phyloP scores from a whole-genome alignment of 129 eudicot genomes.

The Ambrosia trifida region DNA sequence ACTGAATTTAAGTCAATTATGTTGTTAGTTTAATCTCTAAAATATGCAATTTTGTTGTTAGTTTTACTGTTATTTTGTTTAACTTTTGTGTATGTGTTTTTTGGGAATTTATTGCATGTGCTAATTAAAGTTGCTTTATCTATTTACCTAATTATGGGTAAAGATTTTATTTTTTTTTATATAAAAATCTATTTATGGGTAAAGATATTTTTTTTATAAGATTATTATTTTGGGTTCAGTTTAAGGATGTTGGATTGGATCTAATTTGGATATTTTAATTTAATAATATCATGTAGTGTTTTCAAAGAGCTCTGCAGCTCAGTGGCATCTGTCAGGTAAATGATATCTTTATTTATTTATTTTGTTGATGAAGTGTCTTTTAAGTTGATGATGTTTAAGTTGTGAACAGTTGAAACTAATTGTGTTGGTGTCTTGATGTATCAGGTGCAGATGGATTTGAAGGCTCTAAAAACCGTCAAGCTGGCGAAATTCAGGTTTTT shows the following conservation, averaged over 20 bases:
- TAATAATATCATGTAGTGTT: constrained; percentile 30
- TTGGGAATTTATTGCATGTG: constrained; percentile 33
- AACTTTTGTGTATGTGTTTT: constrained; percentile 6
- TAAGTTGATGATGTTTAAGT: constrained; percentile 21
- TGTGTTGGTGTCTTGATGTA: constrained; percentile 19
- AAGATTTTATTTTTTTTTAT: constrained; percentile 1
- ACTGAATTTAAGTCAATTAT: constrained; percentile 14
- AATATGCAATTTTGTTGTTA: constrained; percentile 9
- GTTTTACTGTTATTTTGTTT: constrained; percentile 3
- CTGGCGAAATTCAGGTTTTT: constrained; percentile 59
- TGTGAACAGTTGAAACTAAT: neutral
- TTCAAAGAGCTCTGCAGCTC: constrained; percentile 37
- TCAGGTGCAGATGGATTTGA: constrained; percentile 37
- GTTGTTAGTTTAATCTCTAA: neutral
- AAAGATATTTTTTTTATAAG: constrained; percentile 5
- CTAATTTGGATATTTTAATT: constrained; percentile 29
- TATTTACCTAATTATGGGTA: constrained; percentile 30
- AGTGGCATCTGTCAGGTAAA: constrained; percentile 58
- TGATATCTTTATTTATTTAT: constrained; percentile 9
- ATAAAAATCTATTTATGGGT: neutral
- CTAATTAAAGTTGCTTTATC: constrained; percentile 32
- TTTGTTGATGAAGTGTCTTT: constrained; percentile 32
- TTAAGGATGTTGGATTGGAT: neutral
- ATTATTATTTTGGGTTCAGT: constrained; percentile 11
- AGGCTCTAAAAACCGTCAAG: constrained; percentile 35